These are phyloP conservation scores for Cordyceps farinosa DNA, from an alignment of 2,329 filamentous ascomycete genomes.

Conservation along the genomic window DNA sequence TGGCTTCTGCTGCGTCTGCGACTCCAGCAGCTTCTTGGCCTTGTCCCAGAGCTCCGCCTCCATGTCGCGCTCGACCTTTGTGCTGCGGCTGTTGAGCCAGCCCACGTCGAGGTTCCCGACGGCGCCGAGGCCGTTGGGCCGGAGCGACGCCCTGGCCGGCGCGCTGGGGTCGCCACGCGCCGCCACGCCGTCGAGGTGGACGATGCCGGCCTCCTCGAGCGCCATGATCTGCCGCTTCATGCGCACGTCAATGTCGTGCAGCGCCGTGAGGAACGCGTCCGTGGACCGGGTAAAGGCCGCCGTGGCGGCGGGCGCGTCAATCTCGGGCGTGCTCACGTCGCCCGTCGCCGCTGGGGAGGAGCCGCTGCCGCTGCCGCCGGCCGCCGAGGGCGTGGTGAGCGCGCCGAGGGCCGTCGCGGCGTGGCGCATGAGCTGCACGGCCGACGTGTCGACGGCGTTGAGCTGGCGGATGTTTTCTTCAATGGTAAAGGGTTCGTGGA, in stretches of 20 bases:
- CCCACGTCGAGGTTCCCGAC: slow-evolving; percentile 73
- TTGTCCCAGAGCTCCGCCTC: slow-evolving; percentile 72
- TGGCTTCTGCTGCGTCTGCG: slow-evolving; percentile 18
- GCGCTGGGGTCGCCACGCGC: slow-evolving; percentile 32
- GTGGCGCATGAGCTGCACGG: slow-evolving; percentile 40
- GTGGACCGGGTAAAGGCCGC: slow-evolving; percentile 56
- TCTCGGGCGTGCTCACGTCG: slow-evolving; percentile 25
- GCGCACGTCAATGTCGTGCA: slow-evolving; percentile 71
- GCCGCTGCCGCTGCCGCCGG: not conserved
- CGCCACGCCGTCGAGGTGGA: slow-evolving; percentile 44
- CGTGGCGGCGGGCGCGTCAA: slow-evolving; percentile 49
- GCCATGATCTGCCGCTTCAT: slow-evolving; percentile 66
- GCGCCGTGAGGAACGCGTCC: slow-evolving; percentile 64
- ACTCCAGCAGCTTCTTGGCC: slow-evolving; percentile 36
- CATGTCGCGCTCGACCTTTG: slow-evolving; percentile 77
- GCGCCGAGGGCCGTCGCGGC: slow-evolving; percentile 45
- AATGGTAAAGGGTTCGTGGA: slow-evolving; percentile 59
- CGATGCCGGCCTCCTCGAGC: slow-evolving; percentile 75
- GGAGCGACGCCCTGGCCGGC: slow-evolving; percentile 42
- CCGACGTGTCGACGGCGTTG: slow-evolving; percentile 68
- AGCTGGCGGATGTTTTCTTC: slow-evolving; percentile 79
- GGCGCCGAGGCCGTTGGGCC: slow-evolving; percentile 53
- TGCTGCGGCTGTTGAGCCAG: slow-evolving; percentile 82
- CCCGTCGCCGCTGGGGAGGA: slow-evolving; percentile 11
- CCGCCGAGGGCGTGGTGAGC: slow-evolving; percentile 36